Conservation (phyloP, 2,329 filamentous ascomycete genomes). For the Pestalotiopsis fici region DNA sequence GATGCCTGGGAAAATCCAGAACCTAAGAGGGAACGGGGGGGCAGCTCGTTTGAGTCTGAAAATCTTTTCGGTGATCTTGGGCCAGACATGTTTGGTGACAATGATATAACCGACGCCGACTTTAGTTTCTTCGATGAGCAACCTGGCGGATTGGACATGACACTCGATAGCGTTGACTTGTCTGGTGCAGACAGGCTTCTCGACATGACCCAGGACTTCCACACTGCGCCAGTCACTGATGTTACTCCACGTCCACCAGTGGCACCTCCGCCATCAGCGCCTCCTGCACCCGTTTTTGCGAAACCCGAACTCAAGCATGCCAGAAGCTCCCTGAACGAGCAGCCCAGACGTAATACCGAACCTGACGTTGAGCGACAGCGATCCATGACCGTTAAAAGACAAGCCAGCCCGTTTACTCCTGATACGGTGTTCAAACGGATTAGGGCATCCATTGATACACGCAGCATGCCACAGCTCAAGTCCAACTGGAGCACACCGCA, state of each 20-base stretch:
- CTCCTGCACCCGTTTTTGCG: slow-evolving; percentile 44
- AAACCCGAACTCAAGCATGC: slow-evolving; percentile 62
- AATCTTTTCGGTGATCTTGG: slow-evolving; percentile 71
- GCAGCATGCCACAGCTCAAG: slow-evolving; percentile 21
- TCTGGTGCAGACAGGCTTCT: slow-evolving; percentile 19
- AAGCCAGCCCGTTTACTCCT: slow-evolving; percentile 58
- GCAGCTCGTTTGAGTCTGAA: slow-evolving; percentile 48
- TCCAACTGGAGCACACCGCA: slow-evolving; percentile 26
- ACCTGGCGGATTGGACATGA: slow-evolving; percentile 41
- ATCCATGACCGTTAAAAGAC: slow-evolving; percentile 44
- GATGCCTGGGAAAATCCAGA: slow-evolving; percentile 44
- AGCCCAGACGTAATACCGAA: slow-evolving; percentile 27
- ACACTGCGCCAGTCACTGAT: slow-evolving; percentile 15
- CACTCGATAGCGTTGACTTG: slow-evolving; percentile 32
- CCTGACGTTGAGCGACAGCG: slow-evolving; percentile 29
- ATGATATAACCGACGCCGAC: slow-evolving; percentile 77
- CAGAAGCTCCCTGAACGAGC: slow-evolving; percentile 51
- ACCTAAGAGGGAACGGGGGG: slow-evolving; percentile 44
- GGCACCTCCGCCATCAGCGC: slow-evolving; percentile 13
- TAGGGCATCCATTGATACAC: slow-evolving; percentile 43
- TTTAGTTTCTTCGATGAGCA: slow-evolving; percentile 81
- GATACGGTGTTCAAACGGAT: slow-evolving; percentile 61
- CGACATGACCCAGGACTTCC: slow-evolving; percentile 14
- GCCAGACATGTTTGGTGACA: slow-evolving; percentile 71
- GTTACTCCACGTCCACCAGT: not conserved